phyloP scores from a whole-genome alignment of 1,284 basidiomycete genomes.

The Kalmanozyma brasiliensis region DNA sequence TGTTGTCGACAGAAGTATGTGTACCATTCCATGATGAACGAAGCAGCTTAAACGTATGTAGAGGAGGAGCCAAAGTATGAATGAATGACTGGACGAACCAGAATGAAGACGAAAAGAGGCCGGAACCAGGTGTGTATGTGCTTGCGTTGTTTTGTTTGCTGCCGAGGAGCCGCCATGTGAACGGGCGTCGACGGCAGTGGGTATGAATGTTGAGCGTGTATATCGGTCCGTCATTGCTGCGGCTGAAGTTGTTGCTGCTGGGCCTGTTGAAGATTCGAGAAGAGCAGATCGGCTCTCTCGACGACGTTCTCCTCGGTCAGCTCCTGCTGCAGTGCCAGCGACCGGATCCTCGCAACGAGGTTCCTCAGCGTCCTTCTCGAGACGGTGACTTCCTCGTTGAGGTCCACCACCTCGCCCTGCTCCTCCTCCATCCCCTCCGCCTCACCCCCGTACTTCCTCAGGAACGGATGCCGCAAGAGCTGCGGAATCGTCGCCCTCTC shows the following conservation, averaged over 20 bases:
- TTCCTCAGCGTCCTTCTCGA: constrained; percentile 47
- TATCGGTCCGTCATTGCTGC: constrained; percentile 7
- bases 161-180: no score
- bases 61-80: background rate
- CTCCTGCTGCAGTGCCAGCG: constrained; percentile 51
- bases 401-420: constrained; percentile 14
- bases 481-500: constrained; percentile 83
- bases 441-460: constrained; percentile 45
- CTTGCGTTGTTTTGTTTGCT: background rate
- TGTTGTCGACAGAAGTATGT: background rate
- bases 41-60: background rate
- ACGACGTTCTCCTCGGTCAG: constrained; percentile 58
- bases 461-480: constrained; percentile 70
- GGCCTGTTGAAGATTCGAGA: constrained; percentile 38
- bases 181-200: no score
- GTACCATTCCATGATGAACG: background rate
- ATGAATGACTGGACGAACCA: constrained; percentile 1
- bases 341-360: constrained; percentile 52
- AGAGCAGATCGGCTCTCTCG: constrained; percentile 53
- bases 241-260: constrained; percentile 23
- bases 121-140: no score
- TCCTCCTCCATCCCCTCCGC: constrained; percentile 17
- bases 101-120: constrained; percentile 1
- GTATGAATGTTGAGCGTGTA: constrained; percentile 2
- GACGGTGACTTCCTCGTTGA: constrained; percentile 48